Conservation (phyloP, 116 monocot species). For the Papilionanthe hybrid region DNA sequence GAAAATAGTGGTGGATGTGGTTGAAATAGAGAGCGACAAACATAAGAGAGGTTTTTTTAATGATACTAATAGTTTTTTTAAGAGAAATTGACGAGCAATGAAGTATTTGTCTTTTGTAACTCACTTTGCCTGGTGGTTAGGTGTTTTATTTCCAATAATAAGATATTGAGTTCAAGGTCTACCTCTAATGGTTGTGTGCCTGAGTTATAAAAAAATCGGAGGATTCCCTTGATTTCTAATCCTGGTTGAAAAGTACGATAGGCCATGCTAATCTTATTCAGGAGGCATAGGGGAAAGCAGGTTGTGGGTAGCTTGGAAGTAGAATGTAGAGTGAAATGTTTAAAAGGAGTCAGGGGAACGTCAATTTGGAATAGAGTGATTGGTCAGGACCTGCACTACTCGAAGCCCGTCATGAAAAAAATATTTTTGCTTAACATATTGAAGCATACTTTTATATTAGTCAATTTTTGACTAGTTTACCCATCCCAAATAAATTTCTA, state of each 20-base stretch:
- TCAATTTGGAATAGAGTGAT: neutral
- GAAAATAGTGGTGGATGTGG: no score
- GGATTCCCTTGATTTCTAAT: neutral
- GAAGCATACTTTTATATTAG: neutral
- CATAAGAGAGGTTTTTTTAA: no score
- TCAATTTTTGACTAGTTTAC: neutral
- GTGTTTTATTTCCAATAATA: no score
- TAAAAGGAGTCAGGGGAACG: neutral
- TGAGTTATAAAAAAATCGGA: neutral
- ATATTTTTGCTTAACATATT: neutral
- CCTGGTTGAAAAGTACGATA: no score
- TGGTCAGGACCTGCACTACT: neutral
- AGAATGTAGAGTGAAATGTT: neutral
- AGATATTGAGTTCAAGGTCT: no score
- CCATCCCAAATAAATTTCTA: no score
- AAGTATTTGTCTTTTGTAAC: neutral
- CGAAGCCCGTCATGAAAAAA: neutral
- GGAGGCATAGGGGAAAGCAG: neutral
- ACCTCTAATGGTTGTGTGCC: no score
- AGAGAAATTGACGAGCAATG: neutral
- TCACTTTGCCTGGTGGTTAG: no score
- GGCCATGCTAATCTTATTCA: no score
- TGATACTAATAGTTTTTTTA: neutral
- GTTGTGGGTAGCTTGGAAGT: neutral
- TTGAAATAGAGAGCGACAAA: no score